Conservation (phyloP, 2,329 filamentous ascomycete species). For the Phialocephala subalpina region DNA sequence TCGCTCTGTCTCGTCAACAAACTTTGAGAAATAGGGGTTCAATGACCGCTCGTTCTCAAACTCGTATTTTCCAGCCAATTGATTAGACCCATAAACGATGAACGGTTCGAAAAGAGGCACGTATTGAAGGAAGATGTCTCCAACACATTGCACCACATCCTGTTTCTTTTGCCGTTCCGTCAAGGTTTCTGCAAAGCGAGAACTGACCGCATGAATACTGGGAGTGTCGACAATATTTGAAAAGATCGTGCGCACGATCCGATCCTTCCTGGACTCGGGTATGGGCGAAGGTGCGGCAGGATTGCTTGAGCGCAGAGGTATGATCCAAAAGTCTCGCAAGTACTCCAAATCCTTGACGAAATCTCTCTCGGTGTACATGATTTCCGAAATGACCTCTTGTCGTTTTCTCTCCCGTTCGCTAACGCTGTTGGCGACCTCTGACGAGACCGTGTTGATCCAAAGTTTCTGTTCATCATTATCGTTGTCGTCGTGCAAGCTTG, state of each 20-base stretch:
- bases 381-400: slow-evolving; percentile 96
- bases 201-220: slow-evolving; percentile 88
- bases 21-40: slow-evolving; percentile 85
- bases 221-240: slow-evolving; percentile 89
- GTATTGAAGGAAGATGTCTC: slow-evolving; percentile 93
- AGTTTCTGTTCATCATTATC: slow-evolving; percentile 96
- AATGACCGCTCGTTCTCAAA: slow-evolving; percentile 94
- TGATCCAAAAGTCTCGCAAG: slow-evolving; percentile 97
- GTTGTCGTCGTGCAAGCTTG: slow-evolving; percentile 84
- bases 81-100: slow-evolving; percentile 94
- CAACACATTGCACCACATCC: slow-evolving; percentile 87
- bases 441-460: slow-evolving; percentile 98
- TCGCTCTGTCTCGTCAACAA: slow-evolving; percentile 95
- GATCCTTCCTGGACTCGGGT: slow-evolving; percentile 84
- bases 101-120: slow-evolving; percentile 95
- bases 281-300: slow-evolving; percentile 77
- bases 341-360: slow-evolving; percentile 99
- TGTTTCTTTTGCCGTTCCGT: slow-evolving; percentile 90
- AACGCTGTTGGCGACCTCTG: slow-evolving; percentile 90
- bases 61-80: slow-evolving; percentile 96
- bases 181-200: slow-evolving; percentile 84
- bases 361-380: slow-evolving; percentile 98
- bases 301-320: slow-evolving; percentile 80
- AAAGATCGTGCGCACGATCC: slow-evolving; percentile 93
- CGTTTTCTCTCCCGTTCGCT: slow-evolving; percentile 94